Base-by-base conservation (phyloP, 768 basidiomycete genomes). In the Leccinum uliginosum region DNA sequence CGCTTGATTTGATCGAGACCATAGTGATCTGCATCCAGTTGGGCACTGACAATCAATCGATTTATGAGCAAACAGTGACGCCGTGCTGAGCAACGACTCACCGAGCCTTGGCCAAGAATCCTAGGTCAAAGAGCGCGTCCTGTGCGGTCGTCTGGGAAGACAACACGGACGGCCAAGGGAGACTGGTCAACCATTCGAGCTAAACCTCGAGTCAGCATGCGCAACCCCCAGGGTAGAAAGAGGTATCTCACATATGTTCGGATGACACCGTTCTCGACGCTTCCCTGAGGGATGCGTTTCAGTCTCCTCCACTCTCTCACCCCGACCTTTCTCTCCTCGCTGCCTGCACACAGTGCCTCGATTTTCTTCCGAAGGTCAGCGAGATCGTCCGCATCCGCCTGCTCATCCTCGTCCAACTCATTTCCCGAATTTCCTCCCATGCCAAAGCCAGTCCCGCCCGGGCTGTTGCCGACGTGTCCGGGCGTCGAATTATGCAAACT, bases 1-100 rank as follows among this genome's bases (percentile, higher is more conserved):
- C 90, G 86, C 79, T 97, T 98, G 69, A 98, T 87, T 69, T 90
- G 91, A 56, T 94, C 91, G 17, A 98, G 76, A 1, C 95, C 95
- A 63, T 86, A 96, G 70, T 98, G 94, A 58, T 96, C 94, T 12
- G 84, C 79, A 63, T 98, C 93, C 9, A 98, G 83, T 67, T 91
- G 92, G 21, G 76, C 76, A 23, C 72, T 73, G 47, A 17, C 15
- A 30, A 23, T 30, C 0, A 1, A 49, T 30, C 0, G 0, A 49
- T 21, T 19, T 1, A 14, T 59, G 11, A 60, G 53, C 7, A 34
- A 0, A 23, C 14, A 11, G 26, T n/a, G 11, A 49, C 15, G 21
- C 10, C 34, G 11, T 17, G 23, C 4, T 23, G 46, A 15, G 21
- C 0, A 6, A 30, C 0, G 30, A 62, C 71, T 50, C 21, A 70